Evolutionary conservation across 2,329 filamentous ascomycete species (phyloP).

Genomic region (Apiospora marii): DNA sequence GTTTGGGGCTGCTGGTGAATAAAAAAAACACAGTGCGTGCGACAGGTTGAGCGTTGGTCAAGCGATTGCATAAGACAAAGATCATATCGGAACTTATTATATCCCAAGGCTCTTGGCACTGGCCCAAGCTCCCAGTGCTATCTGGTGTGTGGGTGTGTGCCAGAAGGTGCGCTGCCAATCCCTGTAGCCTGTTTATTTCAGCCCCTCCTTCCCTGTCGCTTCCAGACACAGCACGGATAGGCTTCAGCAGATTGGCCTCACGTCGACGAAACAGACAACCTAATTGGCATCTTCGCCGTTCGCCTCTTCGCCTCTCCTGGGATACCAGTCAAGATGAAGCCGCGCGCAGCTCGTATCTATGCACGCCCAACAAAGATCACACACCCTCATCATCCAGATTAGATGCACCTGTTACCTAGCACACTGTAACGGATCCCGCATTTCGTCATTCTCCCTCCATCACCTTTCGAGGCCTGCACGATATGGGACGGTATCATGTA

Average conservation of each 20-base stretch:
- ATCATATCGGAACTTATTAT: constrained; percentile 21
- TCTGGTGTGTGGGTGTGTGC: no score
- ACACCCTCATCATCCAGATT: not conserved
- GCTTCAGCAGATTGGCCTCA: constrained; percentile 4
- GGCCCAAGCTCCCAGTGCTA: not conserved
- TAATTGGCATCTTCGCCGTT: constrained; percentile 10
- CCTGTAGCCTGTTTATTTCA: not conserved
- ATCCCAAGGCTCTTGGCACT: constrained; percentile 1
- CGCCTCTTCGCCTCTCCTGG: constrained; percentile 13
- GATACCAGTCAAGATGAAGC: not conserved
- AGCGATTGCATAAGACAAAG: constrained; percentile 21
- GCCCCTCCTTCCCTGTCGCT: not conserved
- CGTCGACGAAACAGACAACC: constrained; percentile 2
- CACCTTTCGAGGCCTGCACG: not conserved
- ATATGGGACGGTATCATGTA: not conserved
- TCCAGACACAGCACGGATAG: not conserved
- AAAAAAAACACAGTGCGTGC: constrained; percentile 18
- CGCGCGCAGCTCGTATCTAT: constrained; percentile 7
- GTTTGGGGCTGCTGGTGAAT: not conserved
- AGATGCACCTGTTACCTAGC: not conserved
- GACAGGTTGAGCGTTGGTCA: constrained; percentile 2
- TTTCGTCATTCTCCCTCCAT: not conserved
- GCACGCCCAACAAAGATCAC: constrained; percentile 8
- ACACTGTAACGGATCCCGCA: not conserved
- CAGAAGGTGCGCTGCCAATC: not conserved